Evolutionary conservation across 192 early-diverging fungal genomes (phyloP).

Genomic region (Gorgonomyces haynaldii): DNA sequence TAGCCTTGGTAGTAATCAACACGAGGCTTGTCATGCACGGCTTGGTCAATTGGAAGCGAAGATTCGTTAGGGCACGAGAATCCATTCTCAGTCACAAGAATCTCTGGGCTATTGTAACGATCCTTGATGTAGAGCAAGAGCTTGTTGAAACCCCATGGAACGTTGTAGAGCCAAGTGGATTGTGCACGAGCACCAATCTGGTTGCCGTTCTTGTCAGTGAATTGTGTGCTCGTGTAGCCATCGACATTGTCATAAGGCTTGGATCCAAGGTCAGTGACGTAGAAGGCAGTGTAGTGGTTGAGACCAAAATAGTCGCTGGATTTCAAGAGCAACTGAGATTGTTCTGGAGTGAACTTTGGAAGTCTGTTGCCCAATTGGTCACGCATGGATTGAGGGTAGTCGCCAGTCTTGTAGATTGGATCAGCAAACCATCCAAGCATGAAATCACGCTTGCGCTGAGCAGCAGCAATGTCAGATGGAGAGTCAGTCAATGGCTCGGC

Average conservation of each 20-base stretch:
- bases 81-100: slow-evolving; percentile 17
- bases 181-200: slow-evolving; percentile 5
- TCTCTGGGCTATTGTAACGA: slow-evolving; percentile 6
- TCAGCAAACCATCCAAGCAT: slow-evolving; percentile 27
- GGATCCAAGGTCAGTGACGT: slow-evolving; percentile 8
- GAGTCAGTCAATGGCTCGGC: slow-evolving; percentile 11
- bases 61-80: slow-evolving; percentile 1
- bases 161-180: slow-evolving; percentile 6
- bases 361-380: slow-evolving; percentile 12
- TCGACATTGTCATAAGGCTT: not conserved
- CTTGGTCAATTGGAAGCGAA: not conserved
- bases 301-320: slow-evolving; percentile 31
- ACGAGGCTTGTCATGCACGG: slow-evolving; percentile 8
- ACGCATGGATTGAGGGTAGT: slow-evolving; percentile 21
- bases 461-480: slow-evolving; percentile 17
- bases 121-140: slow-evolving; percentile 2
- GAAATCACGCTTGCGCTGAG: slow-evolving; percentile 10
- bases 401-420: slow-evolving; percentile 22
- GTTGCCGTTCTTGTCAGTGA: slow-evolving; percentile 4
- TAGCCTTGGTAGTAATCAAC: slow-evolving; percentile 24
- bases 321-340: slow-evolving; percentile 17
- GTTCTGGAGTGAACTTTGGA: slow-evolving; percentile 19
- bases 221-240: slow-evolving; percentile 1
- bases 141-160: slow-evolving; percentile 14
- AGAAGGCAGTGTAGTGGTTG: slow-evolving; percentile 28